phyloP scores from a whole-genome alignment of 164 flowering plant genomes.

The Litsea cubeba region DNA sequence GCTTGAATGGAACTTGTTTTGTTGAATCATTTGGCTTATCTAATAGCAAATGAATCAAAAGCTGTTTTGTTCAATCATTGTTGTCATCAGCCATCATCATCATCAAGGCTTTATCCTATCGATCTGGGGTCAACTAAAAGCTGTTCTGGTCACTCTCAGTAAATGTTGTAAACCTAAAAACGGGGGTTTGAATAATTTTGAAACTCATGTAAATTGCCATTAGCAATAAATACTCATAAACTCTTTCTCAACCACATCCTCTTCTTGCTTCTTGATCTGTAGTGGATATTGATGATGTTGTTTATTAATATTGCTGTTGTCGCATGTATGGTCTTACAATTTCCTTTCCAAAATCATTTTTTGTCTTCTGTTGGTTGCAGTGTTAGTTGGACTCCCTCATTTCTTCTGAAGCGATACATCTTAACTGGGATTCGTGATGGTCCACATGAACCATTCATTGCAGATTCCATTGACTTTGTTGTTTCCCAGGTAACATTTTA shows the following conservation, averaged over 20 bases:
- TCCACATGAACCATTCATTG: conserved; percentile 98
- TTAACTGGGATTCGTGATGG: conserved; percentile 90
- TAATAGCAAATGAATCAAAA: no score
- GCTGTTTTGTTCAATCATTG: no score
- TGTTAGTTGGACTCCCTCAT: conserved; percentile 91
- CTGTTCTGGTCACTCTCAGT: no score
- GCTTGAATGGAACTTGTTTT: no score
- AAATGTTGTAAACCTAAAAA: no score
- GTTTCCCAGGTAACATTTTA: conserved; percentile 75
- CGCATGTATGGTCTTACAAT: conserved; percentile 2
- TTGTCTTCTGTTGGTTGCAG: conserved; percentile 45
- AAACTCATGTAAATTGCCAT: no score
- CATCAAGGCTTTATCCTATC: no score
- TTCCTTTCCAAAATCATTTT: conserved; percentile 1
- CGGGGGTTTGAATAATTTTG: no score
- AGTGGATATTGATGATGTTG: neutral
- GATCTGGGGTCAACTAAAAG: no score
- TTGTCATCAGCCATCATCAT: no score
- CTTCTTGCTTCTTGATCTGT: neutral
- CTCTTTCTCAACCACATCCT: neutral
- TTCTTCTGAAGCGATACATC: conserved; percentile 85
- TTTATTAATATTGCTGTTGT: neutral
- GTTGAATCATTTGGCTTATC: no score
- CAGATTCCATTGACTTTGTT: conserved; percentile 97
- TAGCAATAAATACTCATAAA: no score